phyloP scores from a whole-genome alignment of 371 early-diverging fungal species.

The Mortierella sp. region DNA sequence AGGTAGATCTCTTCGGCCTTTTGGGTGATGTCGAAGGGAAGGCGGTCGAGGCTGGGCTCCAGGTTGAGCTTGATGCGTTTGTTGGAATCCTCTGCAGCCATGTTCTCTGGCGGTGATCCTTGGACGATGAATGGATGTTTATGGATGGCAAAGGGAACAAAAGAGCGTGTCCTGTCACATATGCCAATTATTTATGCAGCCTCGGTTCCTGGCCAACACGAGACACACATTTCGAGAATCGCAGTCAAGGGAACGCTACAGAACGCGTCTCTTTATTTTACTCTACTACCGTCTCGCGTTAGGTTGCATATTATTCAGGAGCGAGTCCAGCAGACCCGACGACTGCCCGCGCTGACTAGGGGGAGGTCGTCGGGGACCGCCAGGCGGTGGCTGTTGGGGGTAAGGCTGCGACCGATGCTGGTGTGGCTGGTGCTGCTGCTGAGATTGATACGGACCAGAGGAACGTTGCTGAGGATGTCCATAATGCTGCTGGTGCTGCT shows the following conservation, averaged over 20 bases:
- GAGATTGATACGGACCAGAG: background rate
- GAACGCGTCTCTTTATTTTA: background rate
- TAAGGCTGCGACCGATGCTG: slow-evolving; percentile 16
- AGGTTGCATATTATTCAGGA: slow-evolving; percentile 40
- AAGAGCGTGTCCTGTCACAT: background rate
- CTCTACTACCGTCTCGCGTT: slow-evolving; percentile 10
- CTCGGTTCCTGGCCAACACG: background rate
- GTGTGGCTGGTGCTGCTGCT: slow-evolving; percentile 1
- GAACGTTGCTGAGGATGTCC: slow-evolving; percentile 4
- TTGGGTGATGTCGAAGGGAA: slow-evolving; percentile 68
- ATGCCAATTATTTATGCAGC: background rate
- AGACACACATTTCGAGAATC: background rate
- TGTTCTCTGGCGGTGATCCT: slow-evolving; percentile 5
- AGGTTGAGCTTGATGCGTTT: slow-evolving; percentile 71
- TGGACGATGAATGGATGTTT: background rate
- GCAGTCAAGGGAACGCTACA: background rate
- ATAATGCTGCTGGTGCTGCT: slow-evolving; percentile 12
- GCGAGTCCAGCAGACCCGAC: slow-evolving; percentile 31
- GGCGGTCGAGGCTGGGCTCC: slow-evolving; percentile 65
- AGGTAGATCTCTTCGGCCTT: slow-evolving; percentile 68
- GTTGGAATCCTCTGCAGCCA: slow-evolving; percentile 34
- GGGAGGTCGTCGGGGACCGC: slow-evolving; percentile 13
- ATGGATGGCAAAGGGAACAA: background rate
- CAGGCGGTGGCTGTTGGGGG: slow-evolving; percentile 5
- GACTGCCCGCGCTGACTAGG: slow-evolving; percentile 14